Evolutionary conservation across 352 stramenopile genomes (phyloP).

Genomic region (Phytopythium oedochilum): DNA sequence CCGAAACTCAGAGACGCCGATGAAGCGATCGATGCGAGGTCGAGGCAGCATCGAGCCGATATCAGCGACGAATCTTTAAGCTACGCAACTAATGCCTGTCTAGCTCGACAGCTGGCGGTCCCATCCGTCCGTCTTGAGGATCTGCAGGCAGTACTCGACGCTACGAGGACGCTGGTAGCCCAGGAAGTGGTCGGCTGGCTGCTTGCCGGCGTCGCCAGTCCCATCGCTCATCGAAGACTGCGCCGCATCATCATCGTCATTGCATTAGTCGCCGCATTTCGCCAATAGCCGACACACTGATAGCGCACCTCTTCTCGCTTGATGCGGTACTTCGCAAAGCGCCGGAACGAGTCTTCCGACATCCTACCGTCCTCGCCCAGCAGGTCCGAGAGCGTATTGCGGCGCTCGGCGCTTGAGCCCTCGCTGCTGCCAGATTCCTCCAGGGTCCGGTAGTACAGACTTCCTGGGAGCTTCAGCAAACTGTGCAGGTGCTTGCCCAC

Average conservation of each 20-base stretch:
- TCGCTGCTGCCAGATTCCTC: constrained; percentile 7
- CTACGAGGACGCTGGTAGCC: constrained; percentile 60
- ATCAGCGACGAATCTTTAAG: too few species aligned
- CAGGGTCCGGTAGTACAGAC: constrained; percentile 56
- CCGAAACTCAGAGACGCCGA: too few species aligned
- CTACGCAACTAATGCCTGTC: too few species aligned
- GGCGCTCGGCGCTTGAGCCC: constrained; percentile 2
- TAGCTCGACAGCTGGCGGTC: constrained; percentile 20
- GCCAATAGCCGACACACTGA: not conserved
- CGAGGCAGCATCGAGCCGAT: too few species aligned
- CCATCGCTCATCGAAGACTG: constrained; percentile 11
- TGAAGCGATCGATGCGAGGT: too few species aligned
- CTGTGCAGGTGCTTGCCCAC: constrained; percentile 68
- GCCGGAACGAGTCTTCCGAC: constrained; percentile 66
- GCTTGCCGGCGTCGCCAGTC: constrained; percentile 18
- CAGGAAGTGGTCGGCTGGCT: constrained; percentile 43
- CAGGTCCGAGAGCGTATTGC: constrained; percentile 17
- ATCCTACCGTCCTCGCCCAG: constrained; percentile 47
- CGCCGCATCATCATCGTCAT: not conserved
- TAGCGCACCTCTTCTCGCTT: constrained; percentile 49
- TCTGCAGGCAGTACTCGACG: constrained; percentile 50
- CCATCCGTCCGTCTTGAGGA: constrained; percentile 43
- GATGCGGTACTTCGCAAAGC: constrained; percentile 59
- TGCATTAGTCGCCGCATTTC: too few species aligned
- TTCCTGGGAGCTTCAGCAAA: constrained; percentile 56